Conservation (phyloP, 176 grass and related monocot genomes). For the Zoysia pacifica region DNA sequence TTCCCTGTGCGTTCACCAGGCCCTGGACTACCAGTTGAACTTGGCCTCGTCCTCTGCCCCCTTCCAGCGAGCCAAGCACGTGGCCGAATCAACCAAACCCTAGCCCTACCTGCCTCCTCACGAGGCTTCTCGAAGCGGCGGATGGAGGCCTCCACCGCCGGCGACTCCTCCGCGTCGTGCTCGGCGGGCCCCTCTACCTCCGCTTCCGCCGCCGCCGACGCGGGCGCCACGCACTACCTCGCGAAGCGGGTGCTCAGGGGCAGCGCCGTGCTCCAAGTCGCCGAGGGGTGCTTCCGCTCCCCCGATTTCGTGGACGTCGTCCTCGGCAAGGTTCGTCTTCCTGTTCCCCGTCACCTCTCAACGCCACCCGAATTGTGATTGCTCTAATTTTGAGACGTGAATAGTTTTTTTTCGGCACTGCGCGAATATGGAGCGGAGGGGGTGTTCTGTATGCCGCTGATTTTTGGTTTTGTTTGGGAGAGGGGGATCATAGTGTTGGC, state of each 20-base stretch:
- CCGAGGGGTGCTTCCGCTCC: constrained; percentile 76
- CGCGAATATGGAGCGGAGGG: background rate
- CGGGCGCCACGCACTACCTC: constrained; percentile 63
- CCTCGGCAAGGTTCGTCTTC: constrained; percentile 71
- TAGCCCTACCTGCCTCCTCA: constrained; percentile 26
- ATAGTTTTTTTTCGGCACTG: background rate
- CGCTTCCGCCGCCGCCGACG: background rate
- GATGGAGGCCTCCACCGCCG: constrained; percentile 41
- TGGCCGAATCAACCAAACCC: constrained; percentile 39
- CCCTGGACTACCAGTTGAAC: background rate
- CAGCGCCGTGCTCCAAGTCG: constrained; percentile 79
- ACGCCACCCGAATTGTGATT: background rate
- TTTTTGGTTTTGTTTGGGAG: background rate
- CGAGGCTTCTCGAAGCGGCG: constrained; percentile 26
- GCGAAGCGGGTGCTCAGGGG: constrained; percentile 86
- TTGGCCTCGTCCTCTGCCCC: background rate
- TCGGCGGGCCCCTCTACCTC: constrained; percentile 30
- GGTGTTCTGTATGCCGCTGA: background rate
- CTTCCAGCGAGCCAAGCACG: constrained; percentile 16
- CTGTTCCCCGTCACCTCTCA: background rate
- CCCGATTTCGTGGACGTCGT: constrained; percentile 63
- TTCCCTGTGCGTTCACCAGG: background rate
- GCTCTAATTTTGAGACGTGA: background rate
- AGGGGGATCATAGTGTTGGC: background rate
- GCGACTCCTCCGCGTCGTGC: constrained; percentile 33